Evolutionary conservation across 2,329 filamentous ascomycete species (phyloP).

Genomic region (Claviceps sorghi): DNA sequence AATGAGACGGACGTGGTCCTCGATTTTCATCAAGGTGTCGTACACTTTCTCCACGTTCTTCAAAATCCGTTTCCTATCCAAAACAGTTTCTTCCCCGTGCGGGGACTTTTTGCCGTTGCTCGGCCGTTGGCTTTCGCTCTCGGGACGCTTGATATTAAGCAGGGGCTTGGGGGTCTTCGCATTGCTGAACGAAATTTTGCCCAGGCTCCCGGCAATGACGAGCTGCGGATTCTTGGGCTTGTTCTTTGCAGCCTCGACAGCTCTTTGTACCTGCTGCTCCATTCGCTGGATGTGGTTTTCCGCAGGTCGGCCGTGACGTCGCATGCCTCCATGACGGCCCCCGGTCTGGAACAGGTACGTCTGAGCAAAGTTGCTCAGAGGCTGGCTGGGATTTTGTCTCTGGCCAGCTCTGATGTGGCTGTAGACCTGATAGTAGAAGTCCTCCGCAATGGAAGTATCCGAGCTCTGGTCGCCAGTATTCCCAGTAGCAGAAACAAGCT

Average conservation of each 20-base stretch:
- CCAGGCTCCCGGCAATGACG: constrained; percentile 87
- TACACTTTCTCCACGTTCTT: constrained; percentile 84
- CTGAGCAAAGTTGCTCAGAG: constrained; percentile 89
- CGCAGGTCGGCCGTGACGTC: constrained; percentile 65
- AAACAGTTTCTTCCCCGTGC: constrained; percentile 26
- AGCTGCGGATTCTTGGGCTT: constrained; percentile 97
- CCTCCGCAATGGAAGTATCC: constrained; percentile 72
- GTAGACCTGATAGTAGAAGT: constrained; percentile 98
- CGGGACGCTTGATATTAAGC: constrained; percentile 83
- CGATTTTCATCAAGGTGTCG: constrained; percentile 75
- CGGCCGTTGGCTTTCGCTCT: constrained; percentile 46
- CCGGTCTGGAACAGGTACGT: constrained; percentile 96
- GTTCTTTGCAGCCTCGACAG: constrained; percentile 91
- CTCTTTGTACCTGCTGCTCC: constrained; percentile 96
- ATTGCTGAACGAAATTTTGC: constrained; percentile 98
- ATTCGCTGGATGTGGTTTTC: constrained; percentile 98
- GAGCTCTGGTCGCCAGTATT: constrained; percentile 67
- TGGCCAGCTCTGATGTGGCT: constrained; percentile 84
- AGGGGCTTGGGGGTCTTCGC: constrained; percentile 92
- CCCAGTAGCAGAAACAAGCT: constrained; percentile 83
- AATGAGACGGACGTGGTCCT: constrained; percentile 77
- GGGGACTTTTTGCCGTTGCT: constrained; percentile 30
- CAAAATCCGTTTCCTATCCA: constrained; percentile 70
- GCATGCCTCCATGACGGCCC: constrained; percentile 57
- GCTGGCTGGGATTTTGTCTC: constrained; percentile 82